Base-by-base conservation (phyloP, 108 stramenopile species). In the Conticribra guillardii region DNA sequence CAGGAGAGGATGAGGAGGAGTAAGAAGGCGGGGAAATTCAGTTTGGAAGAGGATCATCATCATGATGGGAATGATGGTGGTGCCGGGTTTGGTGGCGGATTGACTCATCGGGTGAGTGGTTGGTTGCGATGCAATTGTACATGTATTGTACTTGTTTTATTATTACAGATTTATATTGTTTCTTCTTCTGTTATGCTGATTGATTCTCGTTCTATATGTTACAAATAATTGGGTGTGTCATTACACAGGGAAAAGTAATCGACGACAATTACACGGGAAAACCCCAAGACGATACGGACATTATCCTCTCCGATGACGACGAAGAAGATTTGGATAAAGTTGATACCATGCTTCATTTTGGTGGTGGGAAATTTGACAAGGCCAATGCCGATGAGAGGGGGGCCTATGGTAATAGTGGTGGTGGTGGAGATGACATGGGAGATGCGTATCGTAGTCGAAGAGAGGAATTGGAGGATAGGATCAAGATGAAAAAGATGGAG, bases 341-440 rank as follows among this genome's bases (percentile, higher is more conserved):
- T 24, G 96, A 97, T 69, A 95, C 95, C 2, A 76, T 82, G 64
- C 80, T 98, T 32, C 96, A 98, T 78, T 98, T 98, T 68, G 97
- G 97, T 41, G 94, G 93, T 14, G 82, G 88, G 14, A 66, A 67
- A 27, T 67, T 82, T 45, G 68, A 65, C 44, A 50, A 32, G 32
- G 50, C 57, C 0, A 77, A 67, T 32, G 62, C 67, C 17, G 54
- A 41, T 22, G 56, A 74, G 31, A 71, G 53, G 11, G 75, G 88
- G 69, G 82, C 79, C 0, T 91, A 91, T 33, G 87, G 89, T 18
- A 54, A 67, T 8, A 23, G 21, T 18, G 75, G 69, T 24, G 65
- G 56, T 22, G 58, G 50, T 18, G 50, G 56, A 23, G 59, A 71
- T 18, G 79, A 85, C 50, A 74, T 89, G 79, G 76, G 85, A n/a